These are phyloP conservation scores for Blastocrithidia nonstop DNA, from an alignment of 208 protist genomes.

Conservation along the genomic window DNA sequence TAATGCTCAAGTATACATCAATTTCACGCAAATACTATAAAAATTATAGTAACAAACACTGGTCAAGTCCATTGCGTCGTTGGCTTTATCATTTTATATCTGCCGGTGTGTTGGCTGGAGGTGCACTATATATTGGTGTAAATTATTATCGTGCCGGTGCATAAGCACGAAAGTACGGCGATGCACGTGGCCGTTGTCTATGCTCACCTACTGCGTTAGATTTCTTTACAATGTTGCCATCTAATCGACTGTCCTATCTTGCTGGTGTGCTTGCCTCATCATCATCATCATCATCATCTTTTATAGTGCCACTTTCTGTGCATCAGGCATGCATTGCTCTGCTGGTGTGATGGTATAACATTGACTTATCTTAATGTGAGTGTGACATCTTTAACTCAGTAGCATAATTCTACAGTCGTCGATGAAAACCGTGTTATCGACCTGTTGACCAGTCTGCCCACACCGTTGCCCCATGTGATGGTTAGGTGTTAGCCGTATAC, in stretches of 20 bases:
- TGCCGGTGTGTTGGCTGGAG: constrained; percentile 10
- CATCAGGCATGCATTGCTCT: constrained; percentile 26
- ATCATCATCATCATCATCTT: no score
- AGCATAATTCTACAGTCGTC: constrained; percentile 72
- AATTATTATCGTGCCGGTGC: constrained; percentile 38
- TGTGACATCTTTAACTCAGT: constrained; percentile 29
- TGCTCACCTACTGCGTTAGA: constrained; percentile 49
- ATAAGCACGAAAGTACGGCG: constrained; percentile 27
- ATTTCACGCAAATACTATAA: no score
- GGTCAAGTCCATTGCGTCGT: constrained; percentile 56
- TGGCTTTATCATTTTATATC: constrained; percentile 64
- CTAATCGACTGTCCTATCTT: constrained; percentile 39
- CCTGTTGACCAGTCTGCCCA: constrained; percentile 9
- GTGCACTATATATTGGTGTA: constrained; percentile 14
- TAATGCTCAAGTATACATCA: no score
- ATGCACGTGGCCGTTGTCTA: constrained; percentile 12
- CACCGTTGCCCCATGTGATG: constrained; percentile 53
- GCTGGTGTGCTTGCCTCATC: constrained; percentile 27
- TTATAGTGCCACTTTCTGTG: constrained; percentile 17
- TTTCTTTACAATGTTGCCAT: constrained; percentile 40
- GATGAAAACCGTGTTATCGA: constrained; percentile 28
- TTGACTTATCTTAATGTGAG: constrained; percentile 14
- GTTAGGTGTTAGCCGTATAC: constrained; percentile 34
- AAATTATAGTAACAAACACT: no score
- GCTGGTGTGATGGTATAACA: constrained; percentile 30